phyloP scores from a whole-genome alignment of 2,329 filamentous ascomycete species.

The Passalora sequoiae region DNA sequence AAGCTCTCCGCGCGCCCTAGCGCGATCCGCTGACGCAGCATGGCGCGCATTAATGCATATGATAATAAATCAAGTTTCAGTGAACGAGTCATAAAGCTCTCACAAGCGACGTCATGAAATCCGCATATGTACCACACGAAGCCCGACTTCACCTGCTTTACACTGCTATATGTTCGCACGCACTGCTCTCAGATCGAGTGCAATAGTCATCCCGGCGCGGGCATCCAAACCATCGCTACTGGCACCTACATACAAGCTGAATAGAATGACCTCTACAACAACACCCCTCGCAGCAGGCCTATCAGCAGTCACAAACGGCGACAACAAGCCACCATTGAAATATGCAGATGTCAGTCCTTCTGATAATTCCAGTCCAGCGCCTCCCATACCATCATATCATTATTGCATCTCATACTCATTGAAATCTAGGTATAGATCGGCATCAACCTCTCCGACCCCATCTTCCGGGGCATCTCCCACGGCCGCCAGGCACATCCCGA shows the following conservation, averaged over 20 bases:
- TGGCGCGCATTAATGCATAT: no score
- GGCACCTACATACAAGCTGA: neutral
- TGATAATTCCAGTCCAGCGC: no score
- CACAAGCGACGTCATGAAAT: no score
- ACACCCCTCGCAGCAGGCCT: conserved; percentile 3
- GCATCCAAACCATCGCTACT: neutral
- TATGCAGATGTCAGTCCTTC: conserved; percentile 24
- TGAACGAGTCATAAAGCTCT: no score
- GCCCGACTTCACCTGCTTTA: conserved; percentile 6
- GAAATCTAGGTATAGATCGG: conserved; percentile 57
- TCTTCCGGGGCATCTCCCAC: conserved; percentile 80
- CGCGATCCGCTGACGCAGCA: no score
- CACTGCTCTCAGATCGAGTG: conserved; percentile 6
- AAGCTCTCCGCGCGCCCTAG: no score
- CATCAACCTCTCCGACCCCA: conserved; percentile 91
- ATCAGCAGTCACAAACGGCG: conserved; percentile 6
- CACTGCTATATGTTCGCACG: conserved; percentile 6
- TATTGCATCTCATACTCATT: neutral
- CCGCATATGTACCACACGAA: no score
- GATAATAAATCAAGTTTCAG: no score
- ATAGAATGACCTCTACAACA: conserved; percentile 1
- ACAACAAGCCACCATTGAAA: conserved; percentile 7
- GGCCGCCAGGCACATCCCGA: conserved; percentile 69
- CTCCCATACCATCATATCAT: neutral
- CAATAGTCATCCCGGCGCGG: neutral